Evolutionary conservation across 148 eudicot genomes (phyloP).

Genomic region (Camellia sinensis): DNA sequence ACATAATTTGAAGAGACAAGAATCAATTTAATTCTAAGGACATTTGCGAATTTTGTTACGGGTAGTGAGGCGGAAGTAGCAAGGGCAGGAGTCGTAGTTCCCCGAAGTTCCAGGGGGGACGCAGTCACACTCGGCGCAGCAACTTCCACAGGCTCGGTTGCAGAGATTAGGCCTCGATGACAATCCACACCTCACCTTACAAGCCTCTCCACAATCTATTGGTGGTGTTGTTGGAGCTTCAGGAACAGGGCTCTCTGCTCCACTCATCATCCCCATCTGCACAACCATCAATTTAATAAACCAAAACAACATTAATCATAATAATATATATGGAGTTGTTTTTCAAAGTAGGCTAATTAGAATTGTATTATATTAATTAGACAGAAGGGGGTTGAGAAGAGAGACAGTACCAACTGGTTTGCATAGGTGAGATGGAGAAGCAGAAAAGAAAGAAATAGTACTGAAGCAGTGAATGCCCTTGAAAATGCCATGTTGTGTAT

Average conservation of each 20-base stretch:
- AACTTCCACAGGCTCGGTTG: conserved; percentile 38
- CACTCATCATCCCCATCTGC: background rate
- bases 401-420: background rate
- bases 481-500: background rate
- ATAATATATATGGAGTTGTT: no score
- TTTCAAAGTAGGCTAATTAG: no score
- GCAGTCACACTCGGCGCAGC: conserved; percentile 47
- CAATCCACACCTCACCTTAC: background rate
- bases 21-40: conserved; percentile 16
- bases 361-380: background rate
- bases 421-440: conserved; percentile 4
- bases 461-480: background rate
- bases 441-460: conserved; percentile 6
- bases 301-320: background rate
- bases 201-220: conserved; percentile 1
- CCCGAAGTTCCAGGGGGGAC: conserved; percentile 48
- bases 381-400: background rate
- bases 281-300: background rate
- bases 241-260: background rate
- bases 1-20: no score
- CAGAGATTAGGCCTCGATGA: conserved; percentile 35
- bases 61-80: conserved; percentile 38
- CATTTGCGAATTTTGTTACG: conserved; percentile 31
- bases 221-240: background rate
- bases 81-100: conserved; percentile 35